Percentiles rank a stretch among this genome's conserved stretches.
Evolutionary conservation across 495 filamentous ascomycete genomes (phyloP).

Genomic region (Penicillium subrubescens): DNA sequence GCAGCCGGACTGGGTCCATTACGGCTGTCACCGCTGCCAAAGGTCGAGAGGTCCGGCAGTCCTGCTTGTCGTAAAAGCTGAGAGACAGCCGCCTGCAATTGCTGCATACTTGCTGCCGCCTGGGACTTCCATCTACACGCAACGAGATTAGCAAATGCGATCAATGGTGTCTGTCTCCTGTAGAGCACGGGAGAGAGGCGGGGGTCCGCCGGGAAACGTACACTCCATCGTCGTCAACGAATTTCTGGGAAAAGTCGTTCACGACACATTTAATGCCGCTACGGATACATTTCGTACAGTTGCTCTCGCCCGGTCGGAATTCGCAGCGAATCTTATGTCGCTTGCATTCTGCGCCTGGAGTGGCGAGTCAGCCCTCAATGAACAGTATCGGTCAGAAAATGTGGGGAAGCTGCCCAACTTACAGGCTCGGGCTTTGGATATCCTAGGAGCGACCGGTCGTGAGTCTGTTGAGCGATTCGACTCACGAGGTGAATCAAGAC

Average conservation of each 20-base stretch:
- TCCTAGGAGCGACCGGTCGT: slow-evolving; percentile 33
- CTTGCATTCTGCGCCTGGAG: slow-evolving; percentile 49
- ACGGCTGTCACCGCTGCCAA: slow-evolving; percentile 30
- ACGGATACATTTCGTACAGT: slow-evolving; percentile 48
- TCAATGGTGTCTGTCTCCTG: not conserved
- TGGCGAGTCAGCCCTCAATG: not conserved
- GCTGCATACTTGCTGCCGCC: slow-evolving; percentile 42
- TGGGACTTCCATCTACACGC: slow-evolving; percentile 47
- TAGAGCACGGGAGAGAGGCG: not conserved
- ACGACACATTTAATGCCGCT: slow-evolving; percentile 52
- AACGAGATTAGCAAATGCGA: slow-evolving; percentile 11
- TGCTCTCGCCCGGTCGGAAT: slow-evolving; percentile 44
- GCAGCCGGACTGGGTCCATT: slow-evolving; percentile 37
- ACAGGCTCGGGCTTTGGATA: slow-evolving; percentile 54
- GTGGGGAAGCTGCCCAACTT: slow-evolving; percentile 26
- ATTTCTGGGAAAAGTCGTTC: slow-evolving; percentile 54
- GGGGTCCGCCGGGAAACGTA: slow-evolving; percentile 27
- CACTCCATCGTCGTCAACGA: slow-evolving; percentile 51
- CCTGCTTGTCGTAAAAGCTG: slow-evolving; percentile 45
- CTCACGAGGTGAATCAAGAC: slow-evolving; percentile 35
- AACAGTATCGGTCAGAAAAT: not conserved
- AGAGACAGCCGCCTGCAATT: slow-evolving; percentile 48
- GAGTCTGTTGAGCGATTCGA: slow-evolving; percentile 27
- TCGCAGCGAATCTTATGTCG: slow-evolving; percentile 53
- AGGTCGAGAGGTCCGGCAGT: slow-evolving; percentile 45